phyloP scores from a whole-genome alignment of 192 early-diverging fungal genomes.

The Paraglomus brasilianum region DNA sequence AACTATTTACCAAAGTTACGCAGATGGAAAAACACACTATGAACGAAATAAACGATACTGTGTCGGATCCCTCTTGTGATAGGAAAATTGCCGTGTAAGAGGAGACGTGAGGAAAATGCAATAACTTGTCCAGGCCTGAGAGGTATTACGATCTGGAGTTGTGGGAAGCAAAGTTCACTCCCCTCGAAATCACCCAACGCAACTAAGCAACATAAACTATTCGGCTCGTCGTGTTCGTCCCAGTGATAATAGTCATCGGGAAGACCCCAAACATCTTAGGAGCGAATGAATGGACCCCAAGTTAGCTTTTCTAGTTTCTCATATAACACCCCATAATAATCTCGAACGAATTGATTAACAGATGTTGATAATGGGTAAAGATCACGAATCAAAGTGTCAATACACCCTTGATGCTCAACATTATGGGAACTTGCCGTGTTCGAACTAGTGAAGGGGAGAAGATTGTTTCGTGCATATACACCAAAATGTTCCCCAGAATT shows the following conservation, averaged over 20 bases:
- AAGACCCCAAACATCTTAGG: no score
- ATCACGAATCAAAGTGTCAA: neutral
- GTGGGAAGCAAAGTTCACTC: neutral
- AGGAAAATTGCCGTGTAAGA: neutral
- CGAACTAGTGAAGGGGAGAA: neutral
- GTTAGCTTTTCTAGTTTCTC: neutral
- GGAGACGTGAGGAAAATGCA: neutral
- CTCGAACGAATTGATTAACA: neutral
- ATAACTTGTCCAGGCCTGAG: neutral
- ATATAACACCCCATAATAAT: neutral
- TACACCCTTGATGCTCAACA: neutral
- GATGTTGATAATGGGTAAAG: neutral
- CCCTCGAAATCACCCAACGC: neutral
- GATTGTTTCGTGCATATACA: neutral
- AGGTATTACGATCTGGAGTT: neutral
- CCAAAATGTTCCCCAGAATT: conserved; percentile 13
- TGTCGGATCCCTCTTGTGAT: neutral
- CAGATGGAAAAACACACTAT: neutral
- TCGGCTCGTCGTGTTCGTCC: neutral
- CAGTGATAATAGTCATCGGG: no score
- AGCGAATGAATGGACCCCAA: no score
- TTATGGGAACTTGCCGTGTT: neutral
- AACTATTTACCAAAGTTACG: neutral
- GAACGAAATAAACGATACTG: no score
- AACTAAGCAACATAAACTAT: conserved; percentile 1